Evolutionary conservation across 1,284 basidiomycete genomes (phyloP).

Genomic region (Rhodotorula sp.): DNA sequence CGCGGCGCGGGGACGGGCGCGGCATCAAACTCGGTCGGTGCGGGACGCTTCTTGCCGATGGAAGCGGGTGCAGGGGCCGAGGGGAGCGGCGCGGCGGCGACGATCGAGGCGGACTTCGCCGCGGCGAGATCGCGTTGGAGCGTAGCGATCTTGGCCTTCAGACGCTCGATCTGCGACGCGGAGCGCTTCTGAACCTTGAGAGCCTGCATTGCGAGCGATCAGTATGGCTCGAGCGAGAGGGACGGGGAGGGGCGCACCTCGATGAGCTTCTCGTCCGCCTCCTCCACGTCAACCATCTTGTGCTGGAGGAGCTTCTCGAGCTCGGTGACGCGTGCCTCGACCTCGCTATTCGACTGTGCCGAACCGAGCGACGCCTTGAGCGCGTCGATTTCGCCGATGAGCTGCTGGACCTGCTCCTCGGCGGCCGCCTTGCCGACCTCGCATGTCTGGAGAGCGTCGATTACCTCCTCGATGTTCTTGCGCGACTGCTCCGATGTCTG

Average conservation of each 20-base stretch:
- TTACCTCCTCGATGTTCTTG: slow-evolving; percentile 19
- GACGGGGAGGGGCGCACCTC: slow-evolving; percentile 11
- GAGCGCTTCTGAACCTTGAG: slow-evolving; percentile 37
- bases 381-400: not conserved
- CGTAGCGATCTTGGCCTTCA: slow-evolving; percentile 33
- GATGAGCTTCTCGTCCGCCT: slow-evolving; percentile 40
- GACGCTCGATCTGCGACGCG: slow-evolving; percentile 30
- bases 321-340: slow-evolving; percentile 20
- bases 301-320: slow-evolving; percentile 26
- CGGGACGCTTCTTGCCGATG: slow-evolving; percentile 34
- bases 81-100: not conserved
- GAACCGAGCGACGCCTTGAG: not conserved
- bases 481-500: slow-evolving; percentile 2
- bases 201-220: slow-evolving; percentile 3
- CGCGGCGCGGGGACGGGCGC: slow-evolving; percentile 8
- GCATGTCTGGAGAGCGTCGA: slow-evolving; percentile 2
- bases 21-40: slow-evolving; percentile 33
- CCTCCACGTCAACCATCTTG: slow-evolving; percentile 33
- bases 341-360: not conserved
- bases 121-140: slow-evolving; percentile 36
- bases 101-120: slow-evolving; percentile 17
- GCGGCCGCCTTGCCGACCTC: slow-evolving; percentile 20
- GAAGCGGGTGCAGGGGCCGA: slow-evolving; percentile 1
- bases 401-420: slow-evolving; percentile 17
- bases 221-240: fast-evolving